A percentile compares a stretch with the other conserved stretches of the same genome.
These are phyloP conservation scores for Auricularia sp. DNA, from an alignment of 768 basidiomycete species.

Conservation along the genomic window DNA sequence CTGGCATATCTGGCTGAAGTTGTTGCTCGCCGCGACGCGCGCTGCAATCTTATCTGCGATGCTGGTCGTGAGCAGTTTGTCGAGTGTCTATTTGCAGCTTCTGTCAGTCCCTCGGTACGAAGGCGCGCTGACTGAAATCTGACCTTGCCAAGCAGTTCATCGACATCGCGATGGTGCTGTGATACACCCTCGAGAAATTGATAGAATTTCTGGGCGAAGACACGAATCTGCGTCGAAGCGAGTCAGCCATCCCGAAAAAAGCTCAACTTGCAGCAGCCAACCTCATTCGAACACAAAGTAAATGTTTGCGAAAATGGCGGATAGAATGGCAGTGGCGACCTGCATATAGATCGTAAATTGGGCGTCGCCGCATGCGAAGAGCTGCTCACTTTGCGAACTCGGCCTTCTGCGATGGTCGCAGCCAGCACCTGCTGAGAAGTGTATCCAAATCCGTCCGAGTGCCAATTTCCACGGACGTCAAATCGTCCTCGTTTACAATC, in stretches of 20 bases:
- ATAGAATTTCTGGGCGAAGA: slow-evolving; percentile 91
- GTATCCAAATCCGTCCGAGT: slow-evolving; percentile 47
- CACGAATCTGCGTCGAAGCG: slow-evolving; percentile 49
- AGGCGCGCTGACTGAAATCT: slow-evolving; percentile 1
- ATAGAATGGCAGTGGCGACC: neutral
- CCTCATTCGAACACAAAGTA: neutral
- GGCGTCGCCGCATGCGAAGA: neutral
- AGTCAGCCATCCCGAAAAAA: neutral
- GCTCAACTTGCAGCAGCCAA: neutral
- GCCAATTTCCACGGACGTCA: neutral
- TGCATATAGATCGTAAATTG: neutral
- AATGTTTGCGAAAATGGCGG: slow-evolving; percentile 1
- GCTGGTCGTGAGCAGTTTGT: slow-evolving; percentile 65
- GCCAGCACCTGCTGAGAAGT: slow-evolving; percentile 76
- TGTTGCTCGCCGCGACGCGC: slow-evolving; percentile 64
- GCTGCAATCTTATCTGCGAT: slow-evolving; percentile 69
- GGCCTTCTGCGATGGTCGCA: slow-evolving; percentile 56
- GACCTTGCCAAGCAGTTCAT: slow-evolving; percentile 85
- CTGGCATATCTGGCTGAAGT: slow-evolving; percentile 84
- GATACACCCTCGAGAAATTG: slow-evolving; percentile 93
- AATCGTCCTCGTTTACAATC: slow-evolving; percentile 11
- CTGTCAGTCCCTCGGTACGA: slow-evolving; percentile 3
- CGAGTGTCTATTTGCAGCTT: slow-evolving; percentile 54
- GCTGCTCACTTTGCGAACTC: slow-evolving; percentile 43
- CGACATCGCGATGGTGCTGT: slow-evolving; percentile 84